Conservation (phyloP, 108 stramenopile species). For the Skeletonema costatum region DNA sequence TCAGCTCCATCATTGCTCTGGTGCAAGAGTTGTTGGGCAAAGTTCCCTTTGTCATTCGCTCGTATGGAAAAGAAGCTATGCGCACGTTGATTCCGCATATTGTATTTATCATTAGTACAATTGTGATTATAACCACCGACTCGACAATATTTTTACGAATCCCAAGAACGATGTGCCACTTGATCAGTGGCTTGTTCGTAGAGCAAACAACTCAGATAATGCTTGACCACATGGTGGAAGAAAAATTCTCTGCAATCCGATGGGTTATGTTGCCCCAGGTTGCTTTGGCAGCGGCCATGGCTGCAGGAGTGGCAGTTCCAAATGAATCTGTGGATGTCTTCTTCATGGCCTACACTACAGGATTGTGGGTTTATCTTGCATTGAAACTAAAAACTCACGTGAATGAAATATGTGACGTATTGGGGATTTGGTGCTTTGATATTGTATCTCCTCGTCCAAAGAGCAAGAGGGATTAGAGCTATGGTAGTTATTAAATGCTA, state of each 20-base stretch:
- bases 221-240: slow-evolving; percentile 79
- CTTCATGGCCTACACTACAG: slow-evolving; percentile 55
- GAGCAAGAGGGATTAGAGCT: background rate
- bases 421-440: slow-evolving; percentile 90
- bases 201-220: slow-evolving; percentile 85
- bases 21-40: slow-evolving; percentile 67
- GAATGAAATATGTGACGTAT: slow-evolving; percentile 72
- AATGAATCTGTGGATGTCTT: slow-evolving; percentile 12
- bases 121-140: slow-evolving; percentile 48
- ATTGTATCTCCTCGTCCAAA: slow-evolving; percentile 60
- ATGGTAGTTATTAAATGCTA: too few species aligned
- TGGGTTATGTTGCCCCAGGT: slow-evolving; percentile 65
- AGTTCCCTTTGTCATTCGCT: slow-evolving; percentile 37
- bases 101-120: slow-evolving; percentile 33
- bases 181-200: slow-evolving; percentile 72
- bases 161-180: slow-evolving; percentile 69
- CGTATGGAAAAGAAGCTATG: slow-evolving; percentile 40
- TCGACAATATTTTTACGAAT: slow-evolving; percentile 42
- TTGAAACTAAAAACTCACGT: slow-evolving; percentile 63
- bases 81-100: slow-evolving; percentile 53
- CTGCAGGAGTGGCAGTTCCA: slow-evolving; percentile 12
- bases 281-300: slow-evolving; percentile 43
- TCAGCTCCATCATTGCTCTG: slow-evolving; percentile 36
- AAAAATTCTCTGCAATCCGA: slow-evolving; percentile 44
- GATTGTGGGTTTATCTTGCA: slow-evolving; percentile 56